A percentile compares a stretch with the other conserved stretches of the same genome.
Conservation (phyloP, 2,329 filamentous ascomycete species). For the Trichophyton rubrum region DNA sequence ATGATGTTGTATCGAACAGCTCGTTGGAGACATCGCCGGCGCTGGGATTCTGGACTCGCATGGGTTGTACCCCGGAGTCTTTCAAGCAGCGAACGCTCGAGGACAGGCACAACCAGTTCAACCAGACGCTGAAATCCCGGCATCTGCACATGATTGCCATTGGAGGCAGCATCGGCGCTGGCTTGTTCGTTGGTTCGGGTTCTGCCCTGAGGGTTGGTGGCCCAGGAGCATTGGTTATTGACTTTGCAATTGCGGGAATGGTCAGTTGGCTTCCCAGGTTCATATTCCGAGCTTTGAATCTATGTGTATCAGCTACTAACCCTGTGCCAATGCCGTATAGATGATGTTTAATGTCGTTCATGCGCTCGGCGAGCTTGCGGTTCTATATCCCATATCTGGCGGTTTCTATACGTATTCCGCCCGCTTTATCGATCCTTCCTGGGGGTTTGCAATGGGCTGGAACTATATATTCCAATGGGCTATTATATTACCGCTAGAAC, state of each 20-base stretch:
- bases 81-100: constrained; percentile 24
- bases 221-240: constrained; percentile 26
- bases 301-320: constrained; percentile 5
- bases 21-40: neutral
- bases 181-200: constrained; percentile 32
- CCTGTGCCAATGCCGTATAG: constrained; percentile 13
- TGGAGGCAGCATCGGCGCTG: constrained; percentile 20
- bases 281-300: too few relatives aligned
- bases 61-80: constrained; percentile 28
- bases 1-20: neutral
- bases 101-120: constrained; percentile 17
- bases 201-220: constrained; percentile 26
- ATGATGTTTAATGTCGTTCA: constrained; percentile 49
- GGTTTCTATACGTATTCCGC: constrained; percentile 51
- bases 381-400: constrained; percentile 50
- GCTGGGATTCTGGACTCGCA: constrained; percentile 26
- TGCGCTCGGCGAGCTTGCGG: constrained; percentile 48
- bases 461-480: constrained; percentile 74
- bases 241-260: constrained; percentile 43
- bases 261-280: constrained; percentile 4
- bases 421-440: constrained; percentile 49
- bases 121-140: constrained; percentile 20
- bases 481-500: constrained; percentile 65
- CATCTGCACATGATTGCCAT: constrained; percentile 33
- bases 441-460: constrained; percentile 37